Conservation (phyloP, 805 yeast species). For the Pichia deserticola region DNA sequence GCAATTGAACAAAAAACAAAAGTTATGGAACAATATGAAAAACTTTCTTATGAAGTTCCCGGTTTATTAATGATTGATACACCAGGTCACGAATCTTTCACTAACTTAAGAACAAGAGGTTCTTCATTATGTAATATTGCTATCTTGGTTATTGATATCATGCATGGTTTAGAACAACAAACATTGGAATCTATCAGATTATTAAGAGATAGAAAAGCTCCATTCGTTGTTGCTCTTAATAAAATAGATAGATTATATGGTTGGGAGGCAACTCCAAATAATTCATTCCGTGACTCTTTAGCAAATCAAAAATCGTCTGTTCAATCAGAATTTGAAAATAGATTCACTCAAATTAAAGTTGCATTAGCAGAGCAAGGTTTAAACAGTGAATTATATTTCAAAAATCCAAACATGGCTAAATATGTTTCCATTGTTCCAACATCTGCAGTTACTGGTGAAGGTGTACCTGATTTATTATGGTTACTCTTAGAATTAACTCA, state of each 20-base stretch:
- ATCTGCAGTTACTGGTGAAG: conserved; percentile 98
- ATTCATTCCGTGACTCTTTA: conserved; percentile 92
- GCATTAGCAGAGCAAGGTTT: conserved; percentile 97
- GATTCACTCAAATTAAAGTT: conserved; percentile 77
- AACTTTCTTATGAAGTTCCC: conserved; percentile 86
- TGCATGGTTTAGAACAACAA: conserved; percentile 99
- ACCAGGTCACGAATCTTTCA: conserved; percentile 99
- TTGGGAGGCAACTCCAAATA: conserved; percentile 87
- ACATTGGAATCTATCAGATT: conserved; percentile 89
- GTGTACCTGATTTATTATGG: conserved; percentile 98
- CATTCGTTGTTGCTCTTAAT: conserved; percentile 93
- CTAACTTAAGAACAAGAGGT: conserved; percentile 97
- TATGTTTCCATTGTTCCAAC: conserved; percentile 97
- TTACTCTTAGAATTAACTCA: conserved; percentile 91
- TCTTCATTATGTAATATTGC: conserved; percentile 99
- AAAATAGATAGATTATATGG: conserved; percentile 96
- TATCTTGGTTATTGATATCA: conserved; percentile 93
- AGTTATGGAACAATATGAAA: conserved; percentile 82
- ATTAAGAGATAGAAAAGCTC: conserved; percentile 94
- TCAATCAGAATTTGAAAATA: conserved; percentile 84
- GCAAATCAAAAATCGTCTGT: conserved; percentile 77
- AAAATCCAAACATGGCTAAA: conserved; percentile 88
- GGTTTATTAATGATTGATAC: conserved; percentile 96
- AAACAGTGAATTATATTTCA: conserved; percentile 93
- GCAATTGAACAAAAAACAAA: conserved; percentile 87